A percentile compares a stretch with the other conserved stretches of the same genome.
phyloP scores from a whole-genome alignment of 805 yeast species.

The Yarrowia sp. region DNA sequence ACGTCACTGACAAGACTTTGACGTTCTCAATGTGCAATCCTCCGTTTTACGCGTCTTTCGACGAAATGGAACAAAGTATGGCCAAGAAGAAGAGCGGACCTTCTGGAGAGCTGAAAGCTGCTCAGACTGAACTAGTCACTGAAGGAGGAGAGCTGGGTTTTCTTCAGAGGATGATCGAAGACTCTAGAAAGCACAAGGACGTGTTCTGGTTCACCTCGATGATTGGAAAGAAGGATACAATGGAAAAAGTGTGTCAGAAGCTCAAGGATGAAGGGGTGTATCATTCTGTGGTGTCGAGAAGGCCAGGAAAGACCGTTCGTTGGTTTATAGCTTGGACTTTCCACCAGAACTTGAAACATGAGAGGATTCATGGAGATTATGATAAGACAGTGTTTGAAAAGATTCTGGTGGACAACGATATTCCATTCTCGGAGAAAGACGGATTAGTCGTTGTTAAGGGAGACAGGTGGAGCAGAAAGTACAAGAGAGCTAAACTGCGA shows the following conservation, averaged over 20 bases:
- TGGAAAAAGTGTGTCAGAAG: slow-evolving; percentile 2
- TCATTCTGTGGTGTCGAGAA: background rate
- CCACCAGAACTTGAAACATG: background rate
- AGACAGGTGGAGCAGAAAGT: slow-evolving; percentile 18
- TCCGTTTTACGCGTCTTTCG: slow-evolving; percentile 15
- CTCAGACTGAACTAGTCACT: slow-evolving; percentile 10
- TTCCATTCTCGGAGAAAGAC: background rate
- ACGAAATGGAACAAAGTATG: slow-evolving; percentile 20
- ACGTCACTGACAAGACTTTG: background rate
- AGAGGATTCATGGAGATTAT: background rate
- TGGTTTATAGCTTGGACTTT: slow-evolving; percentile 36
- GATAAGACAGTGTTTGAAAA: background rate
- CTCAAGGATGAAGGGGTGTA: background rate
- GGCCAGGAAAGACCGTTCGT: slow-evolving; percentile 20
- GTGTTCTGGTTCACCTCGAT: slow-evolving; percentile 26
- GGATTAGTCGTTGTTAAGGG: background rate
- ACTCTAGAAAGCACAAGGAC: slow-evolving; percentile 1
- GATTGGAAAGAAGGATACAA: slow-evolving; percentile 27
- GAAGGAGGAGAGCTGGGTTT: slow-evolving; percentile 14
- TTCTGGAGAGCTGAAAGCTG: slow-evolving; percentile 2
- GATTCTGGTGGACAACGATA: slow-evolving; percentile 11
- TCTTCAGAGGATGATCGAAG: background rate
- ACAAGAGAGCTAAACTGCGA: slow-evolving; percentile 23
- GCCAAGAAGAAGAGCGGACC: slow-evolving; percentile 7
- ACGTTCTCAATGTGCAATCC: slow-evolving; percentile 37